Evolutionary conservation across 164 flowering plant species (phyloP), one percentile per base, ranked within the genome.

Genomic region (Dillenia suffruticosa): DNA sequence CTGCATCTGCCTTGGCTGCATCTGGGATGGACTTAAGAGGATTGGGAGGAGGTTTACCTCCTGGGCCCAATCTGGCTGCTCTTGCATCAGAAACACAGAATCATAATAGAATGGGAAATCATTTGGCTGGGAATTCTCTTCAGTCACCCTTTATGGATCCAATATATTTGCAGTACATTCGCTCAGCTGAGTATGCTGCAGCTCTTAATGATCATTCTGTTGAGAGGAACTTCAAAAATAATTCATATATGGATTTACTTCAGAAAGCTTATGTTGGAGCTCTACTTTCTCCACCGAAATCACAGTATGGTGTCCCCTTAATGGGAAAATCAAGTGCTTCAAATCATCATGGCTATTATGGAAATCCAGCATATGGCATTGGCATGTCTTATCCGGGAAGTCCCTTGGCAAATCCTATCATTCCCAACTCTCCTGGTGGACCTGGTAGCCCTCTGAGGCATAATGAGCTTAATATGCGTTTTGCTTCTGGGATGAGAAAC

Each of bases 371-470:
- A 10, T 85, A 48, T 75, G 85, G 87, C 14, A 66, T 81, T 58
- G 88, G 87, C 55, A 68, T 88, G 80, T 80, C 90, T 5, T 90
- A 86, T 75, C 85, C 84, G 46, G 92, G 94, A 63, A 90, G 86
- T 66, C 89, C 92, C n/a, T 63, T 87, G 77, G 79, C 83, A 32
- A 76, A 74, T 65, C 76, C 88, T 12, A 77, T 81, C 17, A 62
- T 85, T 68, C 82, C 84, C 24, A 79, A 81, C 62, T 85, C 93
- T 59, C 83, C 84, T 51, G 76, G 71, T 63, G 91, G 87, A 49
- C 82, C 85, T 49, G 84, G 88, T 51, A 85, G 92, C 73, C 91
- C 97, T 16, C 63, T 85, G 44, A 81, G 96, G 73, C 90, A 81
- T 45, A 74, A 65, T 69, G 96, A 85, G 3, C 61, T 81, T 5